Evolutionary conservation across 257 asterid species (phyloP), one percentile per base, ranked within the genome.

Genomic region (Rhazya stricta): DNA sequence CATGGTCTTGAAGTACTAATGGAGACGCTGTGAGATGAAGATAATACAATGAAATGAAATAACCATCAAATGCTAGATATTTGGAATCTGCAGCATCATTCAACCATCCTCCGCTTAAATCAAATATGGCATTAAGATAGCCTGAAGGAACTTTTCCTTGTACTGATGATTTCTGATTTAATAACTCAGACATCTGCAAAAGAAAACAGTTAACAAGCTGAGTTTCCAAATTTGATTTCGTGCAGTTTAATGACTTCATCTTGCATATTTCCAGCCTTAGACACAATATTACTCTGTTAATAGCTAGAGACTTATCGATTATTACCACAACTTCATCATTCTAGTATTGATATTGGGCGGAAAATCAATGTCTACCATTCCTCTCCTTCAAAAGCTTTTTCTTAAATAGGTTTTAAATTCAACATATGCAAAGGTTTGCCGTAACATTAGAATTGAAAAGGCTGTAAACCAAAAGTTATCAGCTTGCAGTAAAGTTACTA

Each of bases 101-200:
- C 72, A 94, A 81, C 99, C 99, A 94, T 67, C 96, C 83, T 78
- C 99, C 99, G 36, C 82, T 94, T 81, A 94, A 85, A 88, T 92
- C 97, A 72, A 94, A 94, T 60, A 89, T 80, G 71, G 97, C 90
- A 86, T 92, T 92, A 61, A 87, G 86, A 86, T 89, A 92, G 46
- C 98, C 99, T 4, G 99, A 92, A 11, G 99, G 98, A 79, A 94
- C 91, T 85, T 94, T 94, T 71, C 96, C 99, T 39, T 89, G 99
- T 57, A 91, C 80, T 0, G 99, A 92, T 19, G 97, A 90, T 78
- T 83, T 92, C 76, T 92, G 97, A 87, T 94, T 94, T 76, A 94
- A 93, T 69, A 92, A 87, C 88, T 87, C 99, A 39, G 97, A 94
- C 99, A 92, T 94, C 99, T 94, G 93, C 85, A 81, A 85, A 23